Conservation (phyloP, 495 filamentous ascomycete genomes). For the Aspergillus leporis region DNA sequence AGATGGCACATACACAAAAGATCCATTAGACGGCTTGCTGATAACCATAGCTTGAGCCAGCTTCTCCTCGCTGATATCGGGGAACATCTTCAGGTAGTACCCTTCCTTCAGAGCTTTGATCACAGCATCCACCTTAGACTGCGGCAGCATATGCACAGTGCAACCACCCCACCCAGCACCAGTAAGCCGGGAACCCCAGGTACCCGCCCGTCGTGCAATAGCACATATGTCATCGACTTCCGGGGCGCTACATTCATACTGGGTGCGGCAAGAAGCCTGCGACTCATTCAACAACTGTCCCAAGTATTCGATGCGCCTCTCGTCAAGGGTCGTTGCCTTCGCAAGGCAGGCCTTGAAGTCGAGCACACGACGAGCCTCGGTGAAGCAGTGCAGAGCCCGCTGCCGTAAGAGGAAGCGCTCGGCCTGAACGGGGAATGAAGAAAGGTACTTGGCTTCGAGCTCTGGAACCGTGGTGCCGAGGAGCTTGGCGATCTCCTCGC, state of each 20-base stretch:
- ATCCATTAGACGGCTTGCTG: conserved; percentile 68
- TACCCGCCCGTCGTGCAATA: conserved; percentile 74
- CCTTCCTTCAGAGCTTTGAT: conserved; percentile 72
- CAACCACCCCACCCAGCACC: conserved; percentile 98
- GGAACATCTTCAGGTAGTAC: conserved; percentile 77
- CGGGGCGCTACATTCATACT: conserved; percentile 87
- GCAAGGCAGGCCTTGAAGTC: conserved; percentile 74
- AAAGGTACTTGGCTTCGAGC: conserved; percentile 72
- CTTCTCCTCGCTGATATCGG: conserved; percentile 70
- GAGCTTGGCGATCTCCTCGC: conserved; percentile 77
- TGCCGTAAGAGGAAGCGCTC: conserved; percentile 85
- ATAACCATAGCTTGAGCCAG: conserved; percentile 81
- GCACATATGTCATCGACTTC: conserved; percentile 86
- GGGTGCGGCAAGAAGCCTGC: conserved; percentile 77
- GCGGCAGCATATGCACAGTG: conserved; percentile 87
- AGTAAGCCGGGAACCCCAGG: conserved; percentile 84
- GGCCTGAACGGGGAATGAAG: conserved; percentile 82
- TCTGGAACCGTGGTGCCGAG: conserved; percentile 68
- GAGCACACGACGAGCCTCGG: conserved; percentile 82
- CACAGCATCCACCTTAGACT: conserved; percentile 80
- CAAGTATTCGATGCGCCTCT: conserved; percentile 64
- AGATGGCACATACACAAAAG: conserved; percentile 41
- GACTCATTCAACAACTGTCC: conserved; percentile 89
- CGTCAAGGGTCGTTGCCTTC: conserved; percentile 50
- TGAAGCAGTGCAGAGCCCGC: conserved; percentile 86